phyloP scores from a whole-genome alignment of 306 rosid genomes.

The Fragaria vesca region DNA sequence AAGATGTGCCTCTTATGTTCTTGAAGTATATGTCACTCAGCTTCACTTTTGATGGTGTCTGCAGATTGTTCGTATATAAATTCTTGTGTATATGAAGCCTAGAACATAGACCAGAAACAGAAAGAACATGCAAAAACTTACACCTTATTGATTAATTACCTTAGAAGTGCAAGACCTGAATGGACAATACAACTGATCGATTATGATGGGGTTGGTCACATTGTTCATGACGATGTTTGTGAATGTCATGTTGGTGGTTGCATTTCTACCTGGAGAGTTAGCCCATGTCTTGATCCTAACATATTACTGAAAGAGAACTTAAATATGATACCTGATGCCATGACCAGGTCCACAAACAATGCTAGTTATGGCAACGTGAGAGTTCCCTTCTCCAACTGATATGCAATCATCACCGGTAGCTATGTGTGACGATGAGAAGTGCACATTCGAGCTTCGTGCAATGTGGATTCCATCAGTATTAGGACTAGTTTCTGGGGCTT shows the following conservation, averaged over 20 bases:
- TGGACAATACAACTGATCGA: slow-evolving; percentile 47
- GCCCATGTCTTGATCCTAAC: slow-evolving; percentile 54
- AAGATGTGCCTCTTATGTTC: slow-evolving; percentile 51
- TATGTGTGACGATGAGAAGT: slow-evolving; percentile 31
- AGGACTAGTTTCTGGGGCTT: slow-evolving; percentile 42
- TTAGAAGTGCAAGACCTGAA: slow-evolving; percentile 34
- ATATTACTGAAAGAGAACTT: not conserved
- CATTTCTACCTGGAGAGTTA: slow-evolving; percentile 43
- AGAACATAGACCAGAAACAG: not conserved
- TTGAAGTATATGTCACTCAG: slow-evolving; percentile 50
- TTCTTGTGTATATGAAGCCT: not conserved
- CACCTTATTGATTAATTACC: slow-evolving; percentile 16
- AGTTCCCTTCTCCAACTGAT: slow-evolving; percentile 51
- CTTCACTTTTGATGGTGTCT: slow-evolving; percentile 49
- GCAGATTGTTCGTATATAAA: not conserved
- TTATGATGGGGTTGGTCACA: slow-evolving; percentile 52
- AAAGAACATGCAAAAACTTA: not conserved
- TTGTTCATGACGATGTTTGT: slow-evolving; percentile 48
- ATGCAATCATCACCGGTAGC: slow-evolving; percentile 49
- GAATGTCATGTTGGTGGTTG: slow-evolving; percentile 49
- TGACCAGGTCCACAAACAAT: slow-evolving; percentile 54
- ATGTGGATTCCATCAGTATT: slow-evolving; percentile 55
- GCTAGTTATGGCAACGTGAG: slow-evolving; percentile 35
- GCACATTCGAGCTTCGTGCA: slow-evolving; percentile 37
- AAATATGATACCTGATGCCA: slow-evolving; percentile 38